Conservation (phyloP, 495 filamentous ascomycete species). For the Tuber calosporum region DNA sequence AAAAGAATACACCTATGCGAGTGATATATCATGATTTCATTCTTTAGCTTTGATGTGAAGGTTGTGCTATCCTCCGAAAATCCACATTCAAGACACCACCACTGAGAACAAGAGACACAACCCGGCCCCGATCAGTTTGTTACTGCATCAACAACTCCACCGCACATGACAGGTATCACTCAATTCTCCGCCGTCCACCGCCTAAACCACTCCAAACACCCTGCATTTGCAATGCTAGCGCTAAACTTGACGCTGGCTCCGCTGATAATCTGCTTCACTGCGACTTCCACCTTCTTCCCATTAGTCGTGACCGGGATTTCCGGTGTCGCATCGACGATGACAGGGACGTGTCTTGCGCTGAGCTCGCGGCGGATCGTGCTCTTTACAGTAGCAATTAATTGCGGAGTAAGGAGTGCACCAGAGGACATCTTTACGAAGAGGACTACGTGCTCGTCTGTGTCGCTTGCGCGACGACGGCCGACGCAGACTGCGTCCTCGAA, state of each 20-base stretch:
- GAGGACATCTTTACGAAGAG: constrained; percentile 68
- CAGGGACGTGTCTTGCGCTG: constrained; percentile 78
- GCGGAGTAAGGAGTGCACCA: constrained; percentile 47
- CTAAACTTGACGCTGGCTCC: constrained; percentile 77
- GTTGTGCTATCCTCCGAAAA: background rate
- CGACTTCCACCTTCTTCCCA: constrained; percentile 91
- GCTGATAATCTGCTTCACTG: constrained; percentile 89
- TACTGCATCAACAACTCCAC: background rate
- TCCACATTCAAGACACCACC: background rate
- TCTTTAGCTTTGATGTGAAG: background rate
- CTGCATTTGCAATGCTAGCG: constrained; percentile 76
- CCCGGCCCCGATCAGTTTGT: background rate
- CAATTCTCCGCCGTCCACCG: constrained; percentile 55
- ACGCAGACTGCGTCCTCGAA: constrained; percentile 81
- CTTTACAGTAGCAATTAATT: constrained; percentile 56
- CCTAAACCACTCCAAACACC: constrained; percentile 77
- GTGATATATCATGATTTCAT: background rate
- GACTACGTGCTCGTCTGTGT: constrained; percentile 76
- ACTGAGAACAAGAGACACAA: background rate
- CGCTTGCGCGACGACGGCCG: constrained; percentile 62
- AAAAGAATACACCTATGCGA: background rate
- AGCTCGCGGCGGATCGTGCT: constrained; percentile 61
- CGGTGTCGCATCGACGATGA: constrained; percentile 64
- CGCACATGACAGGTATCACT: background rate
- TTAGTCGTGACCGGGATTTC: constrained; percentile 86